These are phyloP conservation scores for Trichoderma sp. DNA, from an alignment of 2,329 filamentous ascomycete genomes.

Conservation along the genomic window DNA sequence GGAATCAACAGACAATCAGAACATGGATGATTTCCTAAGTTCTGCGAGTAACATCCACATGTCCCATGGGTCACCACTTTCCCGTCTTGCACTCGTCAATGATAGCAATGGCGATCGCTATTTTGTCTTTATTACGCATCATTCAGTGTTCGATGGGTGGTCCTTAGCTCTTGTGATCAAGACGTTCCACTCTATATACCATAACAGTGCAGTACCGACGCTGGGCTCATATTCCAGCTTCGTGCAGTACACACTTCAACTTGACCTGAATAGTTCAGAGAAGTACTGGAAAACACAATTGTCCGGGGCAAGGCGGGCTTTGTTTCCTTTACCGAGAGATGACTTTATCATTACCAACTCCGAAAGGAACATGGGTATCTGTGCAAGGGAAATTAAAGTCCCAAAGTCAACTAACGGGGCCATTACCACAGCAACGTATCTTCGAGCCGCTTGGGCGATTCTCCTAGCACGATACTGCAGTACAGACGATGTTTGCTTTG, in stretches of 20 bases:
- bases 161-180: neutral
- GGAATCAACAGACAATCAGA: neutral
- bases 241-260: slow-evolving; percentile 8
- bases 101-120: neutral
- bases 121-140: neutral
- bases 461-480: slow-evolving; percentile 18
- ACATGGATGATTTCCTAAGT: neutral
- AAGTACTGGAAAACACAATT: slow-evolving; percentile 22
- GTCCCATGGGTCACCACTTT: neutral
- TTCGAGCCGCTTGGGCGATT: slow-evolving; percentile 17
- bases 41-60: neutral
- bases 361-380: neutral
- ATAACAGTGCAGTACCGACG: neutral
- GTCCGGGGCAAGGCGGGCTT: slow-evolving; percentile 4
- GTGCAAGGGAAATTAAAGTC: neutral
- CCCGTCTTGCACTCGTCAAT: neutral
- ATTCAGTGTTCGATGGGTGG: slow-evolving; percentile 15
- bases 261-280: neutral
- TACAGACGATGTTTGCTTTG: slow-evolving; percentile 21
- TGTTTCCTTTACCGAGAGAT: neutral
- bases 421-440: slow-evolving; percentile 9
- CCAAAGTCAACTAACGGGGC: neutral
- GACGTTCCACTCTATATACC: neutral
- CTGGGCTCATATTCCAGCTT: neutral
- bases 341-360: neutral